phyloP scores from a whole-genome alignment of 306 rosid species.

The Casuarina equisetifolia region DNA sequence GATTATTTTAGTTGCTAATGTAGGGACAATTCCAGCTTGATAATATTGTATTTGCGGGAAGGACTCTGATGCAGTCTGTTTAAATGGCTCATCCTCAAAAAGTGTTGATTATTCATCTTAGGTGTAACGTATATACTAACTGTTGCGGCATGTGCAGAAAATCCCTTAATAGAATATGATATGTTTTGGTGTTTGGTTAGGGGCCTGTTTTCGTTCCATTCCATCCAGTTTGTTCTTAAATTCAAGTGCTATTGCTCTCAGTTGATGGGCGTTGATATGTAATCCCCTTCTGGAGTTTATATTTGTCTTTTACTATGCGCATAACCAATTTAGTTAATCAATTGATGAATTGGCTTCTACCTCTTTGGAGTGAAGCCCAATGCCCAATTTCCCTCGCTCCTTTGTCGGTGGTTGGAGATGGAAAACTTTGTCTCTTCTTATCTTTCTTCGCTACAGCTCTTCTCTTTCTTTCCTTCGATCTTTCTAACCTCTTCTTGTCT shows the following conservation, averaged over 20 bases:
- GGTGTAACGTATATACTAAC: conserved; percentile 63
- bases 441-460: too few species aligned
- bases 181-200: conserved; percentile 33
- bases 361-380: too few species aligned
- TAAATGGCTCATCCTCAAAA: conserved; percentile 40
- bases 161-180: conserved; percentile 35
- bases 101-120: conserved; percentile 49
- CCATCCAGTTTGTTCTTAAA: conserved; percentile 28
- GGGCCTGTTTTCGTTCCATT: conserved; percentile 25
- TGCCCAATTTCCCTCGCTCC: too few species aligned
- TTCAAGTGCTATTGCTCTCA: not conserved
- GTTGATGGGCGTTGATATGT: too few species aligned
- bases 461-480: too few species aligned
- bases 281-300: too few species aligned
- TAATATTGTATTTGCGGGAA: conserved; percentile 30
- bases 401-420: too few species aligned
- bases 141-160: conserved; percentile 76
- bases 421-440: too few species aligned
- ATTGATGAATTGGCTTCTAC: too few species aligned
- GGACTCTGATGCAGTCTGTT: conserved; percentile 34
- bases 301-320: too few species aligned
- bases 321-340: too few species aligned
- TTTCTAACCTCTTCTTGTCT: too few species aligned
- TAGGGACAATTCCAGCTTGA: conserved; percentile 50
- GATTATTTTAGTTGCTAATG: conserved; percentile 75